phyloP scores from a whole-genome alignment of 352 stramenopile species.

The Pythium aquatile region DNA sequence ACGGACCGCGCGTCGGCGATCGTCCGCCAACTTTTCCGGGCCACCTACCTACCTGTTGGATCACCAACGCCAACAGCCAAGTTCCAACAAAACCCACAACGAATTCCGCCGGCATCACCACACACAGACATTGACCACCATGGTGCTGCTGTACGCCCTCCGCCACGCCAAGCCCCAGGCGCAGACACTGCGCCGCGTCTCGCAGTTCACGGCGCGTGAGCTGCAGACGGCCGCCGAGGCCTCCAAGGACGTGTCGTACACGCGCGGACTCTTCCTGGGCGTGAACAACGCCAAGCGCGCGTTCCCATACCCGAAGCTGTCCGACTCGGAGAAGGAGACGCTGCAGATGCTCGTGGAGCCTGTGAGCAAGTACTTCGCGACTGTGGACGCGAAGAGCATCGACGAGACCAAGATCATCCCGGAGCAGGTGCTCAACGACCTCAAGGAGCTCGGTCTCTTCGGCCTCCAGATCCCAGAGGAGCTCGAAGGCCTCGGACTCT shows the following conservation, averaged over 20 bases:
- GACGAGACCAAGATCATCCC: conserved; percentile 84
- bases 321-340: conserved; percentile 72
- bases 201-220: conserved; percentile 24
- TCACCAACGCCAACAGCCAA: not conserved
- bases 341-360: conserved; percentile 85
- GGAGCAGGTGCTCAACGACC: conserved; percentile 60
- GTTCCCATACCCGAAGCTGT: conserved; percentile 78
- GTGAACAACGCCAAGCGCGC: conserved; percentile 77
- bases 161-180: conserved; percentile 24
- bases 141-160: conserved; percentile 53
- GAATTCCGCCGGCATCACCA: not conserved
- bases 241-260: conserved; percentile 70
- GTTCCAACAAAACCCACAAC: conserved; percentile 2
- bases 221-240: conserved; percentile 75
- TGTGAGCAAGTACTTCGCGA: conserved; percentile 75
- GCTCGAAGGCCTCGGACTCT: conserved; percentile 71
- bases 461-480: conserved; percentile 84
- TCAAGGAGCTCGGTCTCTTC: conserved; percentile 86
- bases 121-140: conserved; percentile 11
- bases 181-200: conserved; percentile 20
- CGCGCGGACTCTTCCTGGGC: conserved; percentile 76
- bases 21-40: conserved; percentile 4
- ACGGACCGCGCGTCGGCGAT: conserved; percentile 2
- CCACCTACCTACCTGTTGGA: not conserved
- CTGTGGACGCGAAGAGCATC: conserved; percentile 68